These are phyloP conservation scores for Termitomyces sp. DNA, from an alignment of 768 basidiomycete genomes.

Conservation along the genomic window DNA sequence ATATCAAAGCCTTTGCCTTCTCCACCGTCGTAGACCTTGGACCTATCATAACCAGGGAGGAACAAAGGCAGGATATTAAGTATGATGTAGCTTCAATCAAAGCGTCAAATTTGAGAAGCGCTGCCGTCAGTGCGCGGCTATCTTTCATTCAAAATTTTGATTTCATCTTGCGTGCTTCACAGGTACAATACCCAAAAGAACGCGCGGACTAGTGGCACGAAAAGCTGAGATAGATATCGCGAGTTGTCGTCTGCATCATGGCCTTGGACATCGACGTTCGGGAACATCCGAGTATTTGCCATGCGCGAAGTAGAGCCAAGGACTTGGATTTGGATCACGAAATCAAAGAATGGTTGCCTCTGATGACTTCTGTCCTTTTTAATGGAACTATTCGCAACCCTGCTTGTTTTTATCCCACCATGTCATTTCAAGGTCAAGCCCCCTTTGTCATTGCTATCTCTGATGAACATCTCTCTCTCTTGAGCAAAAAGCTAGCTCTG, in stretches of 20 bases:
- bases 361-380: too few species aligned
- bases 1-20: constrained; percentile 87
- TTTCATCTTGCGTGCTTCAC: background rate
- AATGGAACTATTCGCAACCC: background rate
- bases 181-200: too few species aligned
- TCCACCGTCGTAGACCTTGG: constrained; percentile 83
- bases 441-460: constrained; percentile 46
- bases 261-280: too few species aligned
- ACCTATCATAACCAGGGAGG: constrained; percentile 49
- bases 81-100: background rate
- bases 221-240: background rate
- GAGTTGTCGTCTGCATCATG: background rate
- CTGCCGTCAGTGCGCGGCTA: background rate
- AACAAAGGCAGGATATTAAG: constrained; percentile 15
- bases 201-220: too few species aligned
- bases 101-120: background rate
- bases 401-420: background rate
- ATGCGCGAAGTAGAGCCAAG: too few species aligned
- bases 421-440: constrained; percentile 6
- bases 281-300: too few species aligned
- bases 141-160: background rate
- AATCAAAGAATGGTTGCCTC: too few species aligned
- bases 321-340: too few species aligned
- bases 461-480: constrained; percentile 32
- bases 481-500: constrained; percentile 43